Evolutionary conservation across 176 grass and related monocot genomes (phyloP), one percentile per base, ranked within the genome.

Genomic region (Tillandsia fasciculata): DNA sequence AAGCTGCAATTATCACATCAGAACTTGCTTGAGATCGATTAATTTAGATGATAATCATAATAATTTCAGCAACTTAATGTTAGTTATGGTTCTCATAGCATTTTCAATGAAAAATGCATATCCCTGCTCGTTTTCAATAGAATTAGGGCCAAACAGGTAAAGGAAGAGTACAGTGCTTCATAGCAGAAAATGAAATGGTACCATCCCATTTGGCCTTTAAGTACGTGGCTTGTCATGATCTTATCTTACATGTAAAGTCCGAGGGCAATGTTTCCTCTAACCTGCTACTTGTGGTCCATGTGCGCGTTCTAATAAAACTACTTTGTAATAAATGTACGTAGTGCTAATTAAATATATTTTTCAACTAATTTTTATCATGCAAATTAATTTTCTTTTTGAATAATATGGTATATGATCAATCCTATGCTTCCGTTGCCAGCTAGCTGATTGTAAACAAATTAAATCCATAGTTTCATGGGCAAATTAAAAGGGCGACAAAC

Each of bases 71-170:
- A 67, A 67, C 17, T 0, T 33, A 28, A 49, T 65, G 50, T 76
- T 20, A 29, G 57, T 47, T 51, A 18, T 70, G 48, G 76, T 78
- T 64, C 33, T 63, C 23, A 48, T 59, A 78, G 67, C 76, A 59
- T 78, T 77, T 77, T 78, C 76, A 10, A 23, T 26, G 68, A 5
- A 9, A 57, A 48, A 58, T 70, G 17, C 54, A 70, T 70, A 33
- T 66, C 69, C 48, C 76, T 42, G 50, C 64, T 48, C 9, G 20
- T 22, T 2, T 71, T 49, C 67, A 26, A 13, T 52, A 57, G 57
- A 52, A 77, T 2, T 42, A 29, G 58, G 23, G 13, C 26, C 18
- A 23, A 17, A 50, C 27, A 61, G 28, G 18, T 53, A 49, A 24
- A 26, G 15, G 11, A 24, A 51, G 48, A 3, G 53, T 23, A 68